Percentiles rank a stretch among this genome's conserved stretches.
phyloP scores from a whole-genome alignment of 2,329 filamentous ascomycete species.

The Aspergillus sp. region DNA sequence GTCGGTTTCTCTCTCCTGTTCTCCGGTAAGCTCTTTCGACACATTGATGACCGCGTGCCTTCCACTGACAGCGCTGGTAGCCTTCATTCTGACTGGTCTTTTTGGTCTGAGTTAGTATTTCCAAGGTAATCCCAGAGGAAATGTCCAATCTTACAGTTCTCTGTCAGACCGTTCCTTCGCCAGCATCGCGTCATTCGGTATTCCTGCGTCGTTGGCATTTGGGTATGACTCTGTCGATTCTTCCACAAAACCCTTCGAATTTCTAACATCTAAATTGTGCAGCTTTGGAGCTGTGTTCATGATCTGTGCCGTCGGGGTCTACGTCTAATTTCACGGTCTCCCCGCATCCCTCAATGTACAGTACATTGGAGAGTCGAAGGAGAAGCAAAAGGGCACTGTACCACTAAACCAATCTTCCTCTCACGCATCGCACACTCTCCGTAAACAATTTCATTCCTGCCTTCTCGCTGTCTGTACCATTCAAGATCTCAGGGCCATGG shows the following conservation, averaged over 20 bases:
- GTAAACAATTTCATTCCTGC: slow-evolving; percentile 14
- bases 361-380: slow-evolving; percentile 30
- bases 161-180: slow-evolving; percentile 72
- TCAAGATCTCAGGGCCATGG: slow-evolving; percentile 12
- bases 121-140: neutral
- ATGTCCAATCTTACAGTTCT: neutral
- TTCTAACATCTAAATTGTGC: slow-evolving; percentile 16
- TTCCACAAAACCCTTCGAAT: slow-evolving; percentile 4
- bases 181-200: slow-evolving; percentile 73
- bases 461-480: slow-evolving; percentile 8
- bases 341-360: slow-evolving; percentile 33
- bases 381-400: slow-evolving; percentile 23
- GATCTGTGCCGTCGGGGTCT: slow-evolving; percentile 98
- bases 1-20: slow-evolving; percentile 75
- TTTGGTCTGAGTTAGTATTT: slow-evolving; percentile 79
- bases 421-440: slow-evolving; percentile 15
- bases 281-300: slow-evolving; percentile 96
- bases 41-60: neutral
- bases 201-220: slow-evolving; percentile 85
- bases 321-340: slow-evolving; percentile 64
- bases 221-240: slow-evolving; percentile 63
- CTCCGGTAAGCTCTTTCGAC: slow-evolving; percentile 48
- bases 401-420: slow-evolving; percentile 29
- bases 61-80: slow-evolving; percentile 34
- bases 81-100: slow-evolving; percentile 68